A percentile compares a stretch with the other conserved stretches of the same genome.
Evolutionary conservation across 345 rosid genomes (phyloP).

Genomic region (Hibiscus syriacus): DNA sequence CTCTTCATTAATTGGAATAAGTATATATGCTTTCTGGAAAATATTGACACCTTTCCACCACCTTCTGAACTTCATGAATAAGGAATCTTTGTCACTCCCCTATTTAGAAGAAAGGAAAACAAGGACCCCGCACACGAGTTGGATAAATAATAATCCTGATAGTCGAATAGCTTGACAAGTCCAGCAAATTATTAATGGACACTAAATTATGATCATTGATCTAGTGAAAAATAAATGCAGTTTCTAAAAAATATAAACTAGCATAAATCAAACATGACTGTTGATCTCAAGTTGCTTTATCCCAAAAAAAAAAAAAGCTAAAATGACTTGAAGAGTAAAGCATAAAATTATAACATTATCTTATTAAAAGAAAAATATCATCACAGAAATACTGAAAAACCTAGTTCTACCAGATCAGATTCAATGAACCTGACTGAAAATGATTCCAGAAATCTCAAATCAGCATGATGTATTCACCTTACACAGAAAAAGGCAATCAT

Average conservation of each 20-base stretch:
- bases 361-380: background rate
- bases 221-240: background rate
- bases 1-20: conserved; percentile 92
- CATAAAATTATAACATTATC: background rate
- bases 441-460: conserved; percentile 5
- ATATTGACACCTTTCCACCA: conserved; percentile 95
- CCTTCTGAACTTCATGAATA: conserved; percentile 74
- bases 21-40: conserved; percentile 76
- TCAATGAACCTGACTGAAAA: background rate
- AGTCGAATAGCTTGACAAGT: background rate
- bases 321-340: background rate
- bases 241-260: too few relatives aligned
- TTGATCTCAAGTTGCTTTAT: background rate
- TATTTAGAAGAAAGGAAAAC: conserved; percentile 17
- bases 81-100: conserved; percentile 52
- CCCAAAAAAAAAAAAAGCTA: background rate
- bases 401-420: conserved; percentile 1
- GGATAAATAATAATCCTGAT: background rate
- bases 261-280: background rate
- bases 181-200: background rate
- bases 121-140: background rate
- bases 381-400: background rate
- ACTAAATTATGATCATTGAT: background rate
- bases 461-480: conserved; percentile 13
- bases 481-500: background rate